These are phyloP conservation scores for Agroathelia rolfsii DNA, from an alignment of 1,284 basidiomycete species.

Conservation along the genomic window DNA sequence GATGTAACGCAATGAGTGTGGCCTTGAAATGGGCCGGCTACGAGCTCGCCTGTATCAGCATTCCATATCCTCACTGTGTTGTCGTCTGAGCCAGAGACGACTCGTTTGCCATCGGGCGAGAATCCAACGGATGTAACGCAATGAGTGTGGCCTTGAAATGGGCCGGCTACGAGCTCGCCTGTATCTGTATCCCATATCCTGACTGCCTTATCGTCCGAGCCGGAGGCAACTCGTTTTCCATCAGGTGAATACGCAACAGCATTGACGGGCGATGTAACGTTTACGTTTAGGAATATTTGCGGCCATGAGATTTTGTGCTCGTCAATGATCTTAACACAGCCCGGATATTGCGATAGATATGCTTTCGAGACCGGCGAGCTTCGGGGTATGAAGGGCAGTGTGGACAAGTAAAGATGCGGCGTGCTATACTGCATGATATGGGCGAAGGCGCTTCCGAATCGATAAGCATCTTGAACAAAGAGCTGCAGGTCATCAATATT, in stretches of 20 bases:
- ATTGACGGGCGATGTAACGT: too few relatives aligned
- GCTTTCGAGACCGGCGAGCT: slow-evolving; percentile 11
- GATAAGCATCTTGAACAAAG: slow-evolving; percentile 18
- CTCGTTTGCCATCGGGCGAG: slow-evolving; percentile 1
- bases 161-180: slow-evolving; percentile 2
- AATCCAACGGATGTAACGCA: slow-evolving; percentile 6
- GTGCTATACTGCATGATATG: slow-evolving; percentile 21
- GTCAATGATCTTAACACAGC: too few relatives aligned
- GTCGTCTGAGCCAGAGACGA: slow-evolving; percentile 7
- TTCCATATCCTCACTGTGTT: slow-evolving; percentile 8
- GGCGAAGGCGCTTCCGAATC: slow-evolving; percentile 22
- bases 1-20: slow-evolving; percentile 1
- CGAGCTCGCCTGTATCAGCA: slow-evolving; percentile 2
- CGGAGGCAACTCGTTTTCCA: background rate
- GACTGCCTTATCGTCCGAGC: slow-evolving; percentile 2
- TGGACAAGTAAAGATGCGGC: slow-evolving; percentile 30
- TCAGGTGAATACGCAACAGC: slow-evolving; percentile 3
- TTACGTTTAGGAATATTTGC: too few relatives aligned
- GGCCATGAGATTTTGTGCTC: too few relatives aligned
- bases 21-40: too few relatives aligned
- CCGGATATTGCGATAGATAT: slow-evolving; percentile 14
- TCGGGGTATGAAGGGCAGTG: slow-evolving; percentile 24
- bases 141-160: slow-evolving; percentile 7
- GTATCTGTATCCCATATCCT: slow-evolving; percentile 3
- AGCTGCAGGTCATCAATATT: slow-evolving; percentile 7